These are phyloP conservation scores for Ramalina intermedia DNA, from an alignment of 495 filamentous ascomycete genomes.

Conservation along the genomic window DNA sequence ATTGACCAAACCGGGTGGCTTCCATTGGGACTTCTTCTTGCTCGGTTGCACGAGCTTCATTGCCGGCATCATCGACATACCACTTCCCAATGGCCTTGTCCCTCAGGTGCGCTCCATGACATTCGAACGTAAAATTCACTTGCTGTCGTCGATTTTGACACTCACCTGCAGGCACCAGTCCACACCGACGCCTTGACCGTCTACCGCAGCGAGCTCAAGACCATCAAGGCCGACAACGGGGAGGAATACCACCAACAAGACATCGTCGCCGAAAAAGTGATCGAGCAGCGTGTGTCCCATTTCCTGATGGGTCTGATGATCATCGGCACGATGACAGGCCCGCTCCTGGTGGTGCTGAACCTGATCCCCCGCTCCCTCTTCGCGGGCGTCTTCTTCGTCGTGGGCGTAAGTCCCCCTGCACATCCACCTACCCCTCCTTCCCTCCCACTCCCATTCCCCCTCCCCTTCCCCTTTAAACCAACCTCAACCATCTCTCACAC, in stretches of 20 bases:
- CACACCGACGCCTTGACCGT: slow-evolving; percentile 23
- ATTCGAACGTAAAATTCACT: slow-evolving; percentile 6
- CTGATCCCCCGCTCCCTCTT: slow-evolving; percentile 29
- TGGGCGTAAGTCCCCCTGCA: slow-evolving; percentile 14
- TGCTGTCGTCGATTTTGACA: too few relatives aligned
- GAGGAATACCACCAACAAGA: slow-evolving; percentile 15
- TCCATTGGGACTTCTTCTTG: slow-evolving; percentile 35
- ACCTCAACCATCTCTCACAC: slow-evolving; percentile 5
- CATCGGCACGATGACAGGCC: slow-evolving; percentile 32
- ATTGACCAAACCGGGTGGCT: slow-evolving; percentile 29
- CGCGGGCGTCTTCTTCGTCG: slow-evolving; percentile 31
- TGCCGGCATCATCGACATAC: slow-evolving; percentile 28
- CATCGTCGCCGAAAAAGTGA: slow-evolving; percentile 19
- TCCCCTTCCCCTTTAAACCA: too few relatives aligned
- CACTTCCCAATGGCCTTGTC: slow-evolving; percentile 30
- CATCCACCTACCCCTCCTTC: neutral
- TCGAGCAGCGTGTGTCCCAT: slow-evolving; percentile 31
- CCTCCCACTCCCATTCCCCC: too few relatives aligned
- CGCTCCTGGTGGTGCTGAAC: slow-evolving; percentile 26
- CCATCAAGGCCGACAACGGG: slow-evolving; percentile 17
- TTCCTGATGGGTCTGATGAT: slow-evolving; percentile 26
- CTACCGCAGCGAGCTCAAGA: slow-evolving; percentile 14
- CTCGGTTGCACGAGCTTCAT: slow-evolving; percentile 29
- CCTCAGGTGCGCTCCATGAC: slow-evolving; percentile 27
- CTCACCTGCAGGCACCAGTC: slow-evolving; percentile 22